Evolutionary conservation across 2,329 filamentous ascomycete genomes (phyloP), one percentile per base, ranked within the genome.

Genomic region (Alternaria atra): DNA sequence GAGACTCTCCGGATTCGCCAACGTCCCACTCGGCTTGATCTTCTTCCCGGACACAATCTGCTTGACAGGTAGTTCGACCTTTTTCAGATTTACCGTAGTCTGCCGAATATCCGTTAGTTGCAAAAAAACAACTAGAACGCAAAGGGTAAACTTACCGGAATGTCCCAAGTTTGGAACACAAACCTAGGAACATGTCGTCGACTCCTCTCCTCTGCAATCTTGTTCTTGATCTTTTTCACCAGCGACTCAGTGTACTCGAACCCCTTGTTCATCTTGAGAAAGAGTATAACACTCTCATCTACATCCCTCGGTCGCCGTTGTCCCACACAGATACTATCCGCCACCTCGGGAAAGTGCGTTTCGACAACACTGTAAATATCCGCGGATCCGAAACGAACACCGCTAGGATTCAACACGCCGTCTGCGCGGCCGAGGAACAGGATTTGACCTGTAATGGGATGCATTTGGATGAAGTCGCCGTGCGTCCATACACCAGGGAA

Each of bases 81-180:
- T 95, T 77, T 95, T 95, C 51, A 92, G 79, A 73, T 94, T 95
- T 64, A 95, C 88, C 0, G 92, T 95, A 0, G 89, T 91, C 88
- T 93, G 47, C n/a, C 6, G 20, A 0, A 35, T 1, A 10, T 2
- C 10, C 9, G 27, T 42, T 29, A 53, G 20, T 13, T 6, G 6
- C 9, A 13, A 55, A 46, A 17, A 6, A 37, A 15, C 13, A 5
- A 15, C 12, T 4, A 30, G n/a, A 17, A 10, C 20, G 20, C 20
- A n/a, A 12, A 27, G 15, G 2, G 9, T 34, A 8, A 32, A 84
- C 89, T 80, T 78, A 92, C 90, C 62, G 92, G 92, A 73, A 95
- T 93, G 68, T 91, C 92, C 17, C 89, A 89, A 6, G 91, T 92
- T 80, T 93, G 88, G 75, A 94, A 94, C 20, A 95, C 84, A 74